Percentiles rank a stretch among this genome's conserved stretches.
These are phyloP conservation scores for Apocynum venetum DNA, from an alignment of 257 asterid species.

Conservation along the genomic window DNA sequence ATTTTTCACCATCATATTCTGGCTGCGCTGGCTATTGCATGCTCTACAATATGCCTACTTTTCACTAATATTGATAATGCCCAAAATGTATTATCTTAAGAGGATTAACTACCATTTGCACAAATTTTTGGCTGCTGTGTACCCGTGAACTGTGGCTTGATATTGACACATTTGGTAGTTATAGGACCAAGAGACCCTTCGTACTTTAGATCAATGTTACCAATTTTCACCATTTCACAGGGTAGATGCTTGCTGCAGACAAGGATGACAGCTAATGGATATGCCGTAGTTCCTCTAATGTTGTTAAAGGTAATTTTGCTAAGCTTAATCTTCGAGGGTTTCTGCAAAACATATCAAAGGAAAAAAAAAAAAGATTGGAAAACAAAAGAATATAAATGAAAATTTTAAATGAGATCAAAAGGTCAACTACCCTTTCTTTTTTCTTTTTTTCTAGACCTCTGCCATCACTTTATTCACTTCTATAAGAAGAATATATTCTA, in stretches of 20 bases:
- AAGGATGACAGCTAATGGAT: conserved; percentile 22
- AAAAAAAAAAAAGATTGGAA: background rate
- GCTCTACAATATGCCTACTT: too few relatives aligned
- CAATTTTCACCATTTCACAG: conserved; percentile 31
- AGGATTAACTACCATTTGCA: too few relatives aligned
- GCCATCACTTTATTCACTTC: too few relatives aligned
- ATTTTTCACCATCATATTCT: too few relatives aligned
- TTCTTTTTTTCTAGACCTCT: too few relatives aligned
- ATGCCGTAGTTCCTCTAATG: conserved; percentile 34
- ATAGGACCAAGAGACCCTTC: conserved; percentile 32
- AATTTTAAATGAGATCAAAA: too few relatives aligned
- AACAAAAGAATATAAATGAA: too few relatives aligned
- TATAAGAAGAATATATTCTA: too few relatives aligned
- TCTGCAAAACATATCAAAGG: background rate
- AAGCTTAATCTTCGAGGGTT: conserved; percentile 33
- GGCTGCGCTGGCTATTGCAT: too few relatives aligned
- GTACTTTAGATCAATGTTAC: conserved; percentile 27
- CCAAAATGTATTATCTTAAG: too few relatives aligned
- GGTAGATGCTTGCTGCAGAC: conserved; percentile 32
- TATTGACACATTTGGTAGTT: conserved; percentile 29
- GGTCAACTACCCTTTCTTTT: too few relatives aligned
- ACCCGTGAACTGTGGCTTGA: conserved; percentile 30
- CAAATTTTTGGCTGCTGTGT: background rate
- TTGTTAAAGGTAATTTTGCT: conserved; percentile 30
- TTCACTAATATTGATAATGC: too few relatives aligned